A percentile compares a stretch with the other conserved stretches of the same genome.
phyloP scores from a whole-genome alignment of 495 filamentous ascomycete species.

The Tuber indicum region DNA sequence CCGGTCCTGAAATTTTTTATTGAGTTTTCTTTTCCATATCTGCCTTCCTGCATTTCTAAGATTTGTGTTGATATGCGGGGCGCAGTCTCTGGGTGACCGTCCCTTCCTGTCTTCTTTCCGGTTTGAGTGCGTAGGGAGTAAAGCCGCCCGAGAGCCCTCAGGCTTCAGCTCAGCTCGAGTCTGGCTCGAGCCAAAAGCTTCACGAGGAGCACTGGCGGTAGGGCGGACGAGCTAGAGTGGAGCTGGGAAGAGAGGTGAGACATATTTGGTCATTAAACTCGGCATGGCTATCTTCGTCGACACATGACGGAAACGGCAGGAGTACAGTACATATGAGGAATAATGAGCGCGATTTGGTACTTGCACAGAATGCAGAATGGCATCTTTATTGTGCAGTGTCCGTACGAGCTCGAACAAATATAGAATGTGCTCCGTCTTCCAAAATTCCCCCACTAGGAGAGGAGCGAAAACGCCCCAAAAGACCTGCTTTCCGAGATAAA shows the following conservation, averaged over 20 bases:
- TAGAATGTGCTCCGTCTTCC: background rate
- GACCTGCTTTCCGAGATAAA: background rate
- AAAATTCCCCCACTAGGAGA: background rate
- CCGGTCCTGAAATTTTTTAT: no score
- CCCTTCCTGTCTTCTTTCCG: no score
- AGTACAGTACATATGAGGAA: background rate
- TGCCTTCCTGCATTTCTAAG: no score
- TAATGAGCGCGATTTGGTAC: background rate
- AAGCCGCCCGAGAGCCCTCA: no score
- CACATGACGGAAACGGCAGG: background rate
- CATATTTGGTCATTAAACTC: background rate
- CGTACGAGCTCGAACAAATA: background rate
- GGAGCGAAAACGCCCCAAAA: background rate
- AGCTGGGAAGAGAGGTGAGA: background rate
- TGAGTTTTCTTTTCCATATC: no score
- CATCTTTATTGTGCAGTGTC: background rate
- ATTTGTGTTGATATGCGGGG: no score
- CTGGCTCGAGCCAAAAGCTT: no score
- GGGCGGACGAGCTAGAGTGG: background rate
- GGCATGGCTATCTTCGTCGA: background rate
- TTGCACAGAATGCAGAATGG: background rate
- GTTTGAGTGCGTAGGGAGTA: no score
- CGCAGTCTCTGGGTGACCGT: no score
- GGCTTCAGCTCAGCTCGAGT: no score
- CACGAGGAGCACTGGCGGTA: no score